phyloP scores from a whole-genome alignment of 306 rosid species.

The Alnus glutinosa region DNA sequence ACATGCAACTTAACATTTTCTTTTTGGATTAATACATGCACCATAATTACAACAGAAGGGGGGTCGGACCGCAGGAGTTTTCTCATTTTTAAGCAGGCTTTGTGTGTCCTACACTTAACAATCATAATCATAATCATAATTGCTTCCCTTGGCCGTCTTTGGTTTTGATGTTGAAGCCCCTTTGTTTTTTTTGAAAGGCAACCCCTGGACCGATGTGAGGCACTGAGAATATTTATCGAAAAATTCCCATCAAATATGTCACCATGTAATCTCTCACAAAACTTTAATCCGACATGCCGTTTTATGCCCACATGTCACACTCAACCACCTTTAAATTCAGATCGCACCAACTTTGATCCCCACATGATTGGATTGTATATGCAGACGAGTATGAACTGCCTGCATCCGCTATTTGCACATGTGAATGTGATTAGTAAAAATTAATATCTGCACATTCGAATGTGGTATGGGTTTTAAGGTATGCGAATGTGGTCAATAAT shows the following conservation, averaged over 20 bases:
- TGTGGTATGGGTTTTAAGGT: too few relatives aligned
- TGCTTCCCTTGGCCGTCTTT: slow-evolving; percentile 45
- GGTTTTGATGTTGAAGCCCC: slow-evolving; percentile 25
- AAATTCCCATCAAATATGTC: not conserved
- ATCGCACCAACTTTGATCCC: slow-evolving; percentile 32
- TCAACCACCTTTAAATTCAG: slow-evolving; percentile 26
- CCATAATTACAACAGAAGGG: too few relatives aligned
- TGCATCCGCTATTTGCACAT: too few relatives aligned
- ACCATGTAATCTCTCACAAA: not conserved
- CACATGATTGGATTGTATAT: too few relatives aligned
- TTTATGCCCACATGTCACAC: slow-evolving; percentile 9
- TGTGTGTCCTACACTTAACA: not conserved
- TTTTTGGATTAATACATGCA: too few relatives aligned
- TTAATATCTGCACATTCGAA: too few relatives aligned
- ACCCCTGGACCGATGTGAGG: slow-evolving; percentile 4
- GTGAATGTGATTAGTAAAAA: too few relatives aligned
- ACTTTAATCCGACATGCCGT: too few relatives aligned
- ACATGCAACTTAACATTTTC: too few relatives aligned
- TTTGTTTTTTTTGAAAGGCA: slow-evolving; percentile 8
- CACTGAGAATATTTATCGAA: too few relatives aligned
- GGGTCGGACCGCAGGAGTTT: not conserved
- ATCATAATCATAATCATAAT: slow-evolving; percentile 31
- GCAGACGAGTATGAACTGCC: too few relatives aligned
- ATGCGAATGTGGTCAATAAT: too few relatives aligned
- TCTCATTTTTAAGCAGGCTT: not conserved